A percentile compares a stretch with the other conserved stretches of the same genome.
Evolutionary conservation across 306 rosid species (phyloP).

Genomic region (Mucuna pruriens): DNA sequence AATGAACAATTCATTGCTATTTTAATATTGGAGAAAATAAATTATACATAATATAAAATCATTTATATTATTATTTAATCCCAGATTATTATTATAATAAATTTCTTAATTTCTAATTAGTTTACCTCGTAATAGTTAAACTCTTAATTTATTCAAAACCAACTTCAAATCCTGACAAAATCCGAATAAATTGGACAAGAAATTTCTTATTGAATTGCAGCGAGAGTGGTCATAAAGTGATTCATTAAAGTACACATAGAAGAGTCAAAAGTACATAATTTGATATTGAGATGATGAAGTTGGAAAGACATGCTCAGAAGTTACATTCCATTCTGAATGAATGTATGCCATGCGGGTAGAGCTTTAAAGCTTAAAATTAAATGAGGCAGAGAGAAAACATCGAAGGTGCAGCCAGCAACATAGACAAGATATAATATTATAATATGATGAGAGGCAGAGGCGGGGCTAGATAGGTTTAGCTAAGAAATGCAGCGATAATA

Average conservation of each 20-base stretch:
- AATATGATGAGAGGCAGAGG: background rate
- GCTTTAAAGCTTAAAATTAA: background rate
- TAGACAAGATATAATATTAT: too few species aligned
- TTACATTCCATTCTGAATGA: constrained; percentile 9
- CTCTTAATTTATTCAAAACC: too few species aligned
- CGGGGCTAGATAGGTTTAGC: constrained; percentile 24
- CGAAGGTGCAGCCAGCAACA: constrained; percentile 34
- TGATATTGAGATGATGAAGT: background rate
- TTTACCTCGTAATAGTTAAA: too few species aligned
- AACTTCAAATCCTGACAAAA: too few species aligned
- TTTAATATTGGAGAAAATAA: too few species aligned
- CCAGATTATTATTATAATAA: too few species aligned
- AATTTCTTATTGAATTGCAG: background rate
- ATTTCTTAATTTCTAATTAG: too few species aligned
- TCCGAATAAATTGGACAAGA: too few species aligned
- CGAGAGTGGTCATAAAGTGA: background rate
- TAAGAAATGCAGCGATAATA: constrained; percentile 19
- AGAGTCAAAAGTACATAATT: background rate
- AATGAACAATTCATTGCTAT: background rate
- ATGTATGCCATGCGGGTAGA: constrained; percentile 20
- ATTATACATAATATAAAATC: too few species aligned
- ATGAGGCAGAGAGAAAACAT: constrained; percentile 1
- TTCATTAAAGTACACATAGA: background rate
- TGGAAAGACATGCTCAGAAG: constrained; percentile 2
- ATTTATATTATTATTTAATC: too few species aligned